These are phyloP conservation scores for Ananas comosus DNA, from an alignment of 176 grass and related monocot genomes.

Conservation along the genomic window DNA sequence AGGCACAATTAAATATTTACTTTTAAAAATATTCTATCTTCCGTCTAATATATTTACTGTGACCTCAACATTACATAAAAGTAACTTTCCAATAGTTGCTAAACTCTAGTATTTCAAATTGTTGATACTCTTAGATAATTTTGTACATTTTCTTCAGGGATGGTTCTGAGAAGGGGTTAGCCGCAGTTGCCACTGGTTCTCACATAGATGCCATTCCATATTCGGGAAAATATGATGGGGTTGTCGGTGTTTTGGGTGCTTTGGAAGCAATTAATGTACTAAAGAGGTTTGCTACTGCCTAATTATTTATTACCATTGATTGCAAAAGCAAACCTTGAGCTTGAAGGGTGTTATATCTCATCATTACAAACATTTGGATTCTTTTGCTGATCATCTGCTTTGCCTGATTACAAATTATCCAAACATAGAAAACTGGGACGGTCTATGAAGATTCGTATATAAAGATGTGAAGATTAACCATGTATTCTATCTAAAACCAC, in stretches of 20 bases:
- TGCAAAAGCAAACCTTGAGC: not conserved
- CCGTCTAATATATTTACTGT: no score
- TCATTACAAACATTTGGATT: not conserved
- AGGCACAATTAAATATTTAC: no score
- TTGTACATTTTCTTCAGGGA: constrained; percentile 39
- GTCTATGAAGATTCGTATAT: no score
- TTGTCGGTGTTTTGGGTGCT: constrained; percentile 85
- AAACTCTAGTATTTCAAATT: no score
- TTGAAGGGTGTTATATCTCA: not conserved
- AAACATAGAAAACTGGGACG: not conserved
- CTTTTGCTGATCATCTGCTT: not conserved
- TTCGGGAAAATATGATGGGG: constrained; percentile 96
- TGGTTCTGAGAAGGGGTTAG: constrained; percentile 54
- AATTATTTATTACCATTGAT: constrained; percentile 13
- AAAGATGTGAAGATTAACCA: no score
- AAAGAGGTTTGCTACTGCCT: constrained; percentile 34
- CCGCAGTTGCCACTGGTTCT: constrained; percentile 79
- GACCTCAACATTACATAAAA: no score
- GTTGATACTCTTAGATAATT: not conserved
- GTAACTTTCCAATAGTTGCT: no score
- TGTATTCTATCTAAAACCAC: no score
- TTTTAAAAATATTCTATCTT: no score
- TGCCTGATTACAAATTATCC: not conserved
- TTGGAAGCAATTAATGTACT: constrained; percentile 75
- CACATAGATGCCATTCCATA: constrained; percentile 98